Conservation (phyloP, 139 green algal genomes). For the Tetradesmus lagerheimii region DNA sequence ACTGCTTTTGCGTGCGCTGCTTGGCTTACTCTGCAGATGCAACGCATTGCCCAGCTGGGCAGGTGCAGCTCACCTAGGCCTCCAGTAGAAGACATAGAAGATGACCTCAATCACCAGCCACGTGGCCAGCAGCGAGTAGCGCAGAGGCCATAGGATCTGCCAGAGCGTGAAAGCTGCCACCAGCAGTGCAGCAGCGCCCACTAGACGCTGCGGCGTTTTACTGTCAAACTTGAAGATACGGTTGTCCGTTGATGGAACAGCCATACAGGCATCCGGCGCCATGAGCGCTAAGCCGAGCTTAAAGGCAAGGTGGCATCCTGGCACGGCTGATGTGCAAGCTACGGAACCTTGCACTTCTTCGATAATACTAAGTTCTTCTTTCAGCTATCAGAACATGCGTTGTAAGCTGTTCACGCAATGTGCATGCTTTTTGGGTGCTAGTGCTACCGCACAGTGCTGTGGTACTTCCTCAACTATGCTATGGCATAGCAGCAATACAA, state of each 20-base stretch:
- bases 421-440: background rate
- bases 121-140: conserved; percentile 20
- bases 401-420: background rate
- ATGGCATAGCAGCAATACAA: background rate
- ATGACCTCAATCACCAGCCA: conserved; percentile 35
- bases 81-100: conserved; percentile 47
- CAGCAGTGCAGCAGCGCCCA: conserved; percentile 20
- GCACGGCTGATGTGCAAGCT: background rate
- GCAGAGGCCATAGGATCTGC: conserved; percentile 37
- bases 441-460: background rate
- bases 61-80: conserved; percentile 20
- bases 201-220: conserved; percentile 36
- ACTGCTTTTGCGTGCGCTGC: background rate
- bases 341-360: background rate
- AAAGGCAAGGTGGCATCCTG: background rate
- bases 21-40: background rate
- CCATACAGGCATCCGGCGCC: background rate
- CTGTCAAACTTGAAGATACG: conserved; percentile 24
- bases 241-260: background rate
- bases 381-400: background rate
- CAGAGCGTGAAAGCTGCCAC: conserved; percentile 31
- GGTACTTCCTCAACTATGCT: background rate
- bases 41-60: background rate
- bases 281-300: background rate
- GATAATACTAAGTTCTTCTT: background rate